Evolutionary conservation across 2,329 filamentous ascomycete species (phyloP).

Genomic region (Acephala macrosclerotiorum): DNA sequence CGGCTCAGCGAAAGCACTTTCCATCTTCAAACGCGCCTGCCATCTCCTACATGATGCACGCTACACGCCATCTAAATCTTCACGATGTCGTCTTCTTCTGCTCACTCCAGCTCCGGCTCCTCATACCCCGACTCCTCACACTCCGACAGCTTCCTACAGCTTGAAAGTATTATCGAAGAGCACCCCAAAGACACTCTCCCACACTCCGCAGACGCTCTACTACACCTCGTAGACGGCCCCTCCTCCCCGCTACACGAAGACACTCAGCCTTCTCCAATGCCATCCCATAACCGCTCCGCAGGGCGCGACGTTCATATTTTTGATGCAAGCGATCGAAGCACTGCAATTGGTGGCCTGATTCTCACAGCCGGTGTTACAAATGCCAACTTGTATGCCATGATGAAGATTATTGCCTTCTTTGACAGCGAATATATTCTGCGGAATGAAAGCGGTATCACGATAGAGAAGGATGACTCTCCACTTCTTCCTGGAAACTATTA

Average conservation of each 20-base stretch:
- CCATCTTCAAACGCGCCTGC: slow-evolving; percentile 9
- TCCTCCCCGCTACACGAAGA: background rate
- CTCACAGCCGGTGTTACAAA: too few relatives aligned
- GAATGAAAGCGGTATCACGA: slow-evolving; percentile 23
- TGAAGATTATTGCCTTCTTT: too few relatives aligned
- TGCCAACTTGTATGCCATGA: too few relatives aligned
- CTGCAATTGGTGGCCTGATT: too few relatives aligned
- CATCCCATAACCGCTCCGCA: background rate
- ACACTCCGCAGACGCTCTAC: slow-evolving; percentile 3
- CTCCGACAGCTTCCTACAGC: slow-evolving; percentile 12
- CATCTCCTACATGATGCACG: slow-evolving; percentile 12
- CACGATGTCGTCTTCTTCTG: slow-evolving; percentile 23
- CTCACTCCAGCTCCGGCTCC: slow-evolving; percentile 16
- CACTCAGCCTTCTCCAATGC: background rate
- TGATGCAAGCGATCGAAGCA: too few relatives aligned
- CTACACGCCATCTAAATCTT: slow-evolving; percentile 22
- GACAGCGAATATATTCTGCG: slow-evolving; percentile 14
- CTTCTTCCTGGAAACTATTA: slow-evolving; percentile 29
- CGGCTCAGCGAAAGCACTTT: slow-evolving; percentile 15
- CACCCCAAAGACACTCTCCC: slow-evolving; percentile 11
- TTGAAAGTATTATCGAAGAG: slow-evolving; percentile 15
- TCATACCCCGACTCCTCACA: too few relatives aligned
- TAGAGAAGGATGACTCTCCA: slow-evolving; percentile 26
- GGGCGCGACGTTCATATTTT: too few relatives aligned
- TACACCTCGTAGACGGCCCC: slow-evolving; percentile 2